Evolutionary conservation across 2,329 filamentous ascomycete genomes (phyloP).

Genomic region (Tolypocladium pustulatum): DNA sequence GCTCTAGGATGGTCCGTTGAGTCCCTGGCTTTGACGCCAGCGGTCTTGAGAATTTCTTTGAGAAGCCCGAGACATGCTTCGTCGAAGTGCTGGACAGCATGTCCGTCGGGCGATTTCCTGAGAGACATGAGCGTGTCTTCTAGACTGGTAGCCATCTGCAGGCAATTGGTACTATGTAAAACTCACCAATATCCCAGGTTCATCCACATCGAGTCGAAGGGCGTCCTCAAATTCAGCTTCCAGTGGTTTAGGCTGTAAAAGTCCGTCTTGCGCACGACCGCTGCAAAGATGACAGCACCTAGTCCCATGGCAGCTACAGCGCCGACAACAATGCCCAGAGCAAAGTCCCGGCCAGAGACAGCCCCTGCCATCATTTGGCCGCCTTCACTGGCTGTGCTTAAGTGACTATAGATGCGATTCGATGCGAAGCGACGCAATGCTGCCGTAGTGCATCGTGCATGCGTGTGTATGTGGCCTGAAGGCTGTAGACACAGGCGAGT

Average conservation of each 20-base stretch:
- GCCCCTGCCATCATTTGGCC: neutral
- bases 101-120: slow-evolving; percentile 19
- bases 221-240: slow-evolving; percentile 38
- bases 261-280: slow-evolving; percentile 15
- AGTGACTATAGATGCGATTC: neutral
- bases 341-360: slow-evolving; percentile 13
- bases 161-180: neutral
- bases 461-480: too few species aligned
- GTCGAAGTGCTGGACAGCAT: slow-evolving; percentile 25
- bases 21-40: slow-evolving; percentile 23
- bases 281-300: slow-evolving; percentile 5
- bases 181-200: slow-evolving; percentile 51
- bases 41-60: slow-evolving; percentile 30
- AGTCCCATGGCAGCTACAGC: slow-evolving; percentile 9
- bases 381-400: neutral
- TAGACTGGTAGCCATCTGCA: neutral
- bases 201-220: slow-evolving; percentile 48
- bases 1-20: neutral
- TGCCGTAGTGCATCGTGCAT: too few species aligned
- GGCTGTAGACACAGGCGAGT: too few species aligned
- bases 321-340: slow-evolving; percentile 17
- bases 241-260: slow-evolving; percentile 44
- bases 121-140: neutral
- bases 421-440: too few species aligned
- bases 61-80: slow-evolving; percentile 40